Base-by-base conservation (phyloP, 768 basidiomycete species). In the Tulasnella sp. region DNA sequence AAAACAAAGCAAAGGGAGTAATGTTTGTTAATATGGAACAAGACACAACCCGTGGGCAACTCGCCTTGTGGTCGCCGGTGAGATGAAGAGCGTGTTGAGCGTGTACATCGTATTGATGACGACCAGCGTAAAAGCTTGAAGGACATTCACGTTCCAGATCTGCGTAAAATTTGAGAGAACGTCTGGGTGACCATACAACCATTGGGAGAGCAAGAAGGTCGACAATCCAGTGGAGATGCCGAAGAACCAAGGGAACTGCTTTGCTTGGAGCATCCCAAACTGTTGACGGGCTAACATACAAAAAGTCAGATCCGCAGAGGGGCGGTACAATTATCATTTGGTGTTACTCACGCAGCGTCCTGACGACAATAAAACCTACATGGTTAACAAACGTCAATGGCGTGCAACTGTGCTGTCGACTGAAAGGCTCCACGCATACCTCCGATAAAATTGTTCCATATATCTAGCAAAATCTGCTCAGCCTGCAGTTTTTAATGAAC, bases 191-290 rank as follows among this genome's bases (percentile, higher is more conserved):
- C 75, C 77, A 64, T 71, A 73, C 45, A 76, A 74, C 85, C 81
- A 87, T 55, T 77, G 71, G 1, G 73, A 75, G 48, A 87, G 69
- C 41, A 91, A 75, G 21, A 72, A 70, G 0, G 78, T 73, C 26
- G 83, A 77, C 32, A 85, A 70, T 23, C 70, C 64, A 38, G 85
- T 78, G 11, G 82, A 83, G 43, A 80, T 68, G 17, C 76, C 68
- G 66, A 91, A 91, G 71, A 86, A 90, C 63, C 85, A 69, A 1
- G 88, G 86, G 71, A 87, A 87, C 0, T 77, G 80, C 65, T 78
- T 80, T 67, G 86, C 81, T 67, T 91, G 88, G 32, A 92, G 77
- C 43, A 77, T 73, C 9, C 83, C 79, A 62, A 91, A 91, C 61
- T 85, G 82, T 51, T 82, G 78, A 49, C 86, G 80, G 17, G 86